Base-by-base conservation (phyloP, 768 basidiomycete species). In the Kwoniella bestiolae region DNA sequence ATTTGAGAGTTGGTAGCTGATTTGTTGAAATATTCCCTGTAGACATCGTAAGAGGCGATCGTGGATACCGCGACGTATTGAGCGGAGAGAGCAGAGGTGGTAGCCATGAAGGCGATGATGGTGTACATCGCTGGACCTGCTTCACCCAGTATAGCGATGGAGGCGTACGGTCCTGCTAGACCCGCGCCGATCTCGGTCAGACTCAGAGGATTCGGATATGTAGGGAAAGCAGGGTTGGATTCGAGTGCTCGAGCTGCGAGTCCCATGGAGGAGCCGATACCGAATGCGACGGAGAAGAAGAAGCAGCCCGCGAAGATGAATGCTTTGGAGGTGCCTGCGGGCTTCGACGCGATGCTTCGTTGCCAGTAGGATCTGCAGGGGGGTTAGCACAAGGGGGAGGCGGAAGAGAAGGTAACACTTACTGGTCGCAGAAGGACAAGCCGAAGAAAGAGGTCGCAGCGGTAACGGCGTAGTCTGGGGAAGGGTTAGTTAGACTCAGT, bases 71-170 rank as follows among this genome's bases (percentile, higher is more conserved):
- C 59, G 1, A 60, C 59, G 21, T 50, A 51, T 60, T 60, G 59
- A 35, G 59, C 59, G 31, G 59, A 60, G 7, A 51, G 29, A 21
- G 59, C 59, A n/a, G 59, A 60, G 6, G 59, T 60, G 12, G 59
- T 60, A n/a, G 59, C 59, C 59, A 60, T 60, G 32, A 60, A 60
- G 8, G 59, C 59, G 25, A 60, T 60, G 46, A 60, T 60, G 6
- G 59, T 60, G 49, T 60, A 60, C 59, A 60, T 60, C 7, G 59
- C 59, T 50, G 59, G 59, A 41, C 59, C 59, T 6, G 59, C 59
- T 60, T 60, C 51, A 23, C 59, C 59, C 12, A 60, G 31, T 5
- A 60, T 60, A 12, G 46, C 59, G 14, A 49, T 35, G 2, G 45
- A 49, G 5, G 59, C 59, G 26, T 60, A 60, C 3, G 59, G 59